Conservation (phyloP, 2,329 filamentous ascomycete genomes). For the Xylaria digitata region DNA sequence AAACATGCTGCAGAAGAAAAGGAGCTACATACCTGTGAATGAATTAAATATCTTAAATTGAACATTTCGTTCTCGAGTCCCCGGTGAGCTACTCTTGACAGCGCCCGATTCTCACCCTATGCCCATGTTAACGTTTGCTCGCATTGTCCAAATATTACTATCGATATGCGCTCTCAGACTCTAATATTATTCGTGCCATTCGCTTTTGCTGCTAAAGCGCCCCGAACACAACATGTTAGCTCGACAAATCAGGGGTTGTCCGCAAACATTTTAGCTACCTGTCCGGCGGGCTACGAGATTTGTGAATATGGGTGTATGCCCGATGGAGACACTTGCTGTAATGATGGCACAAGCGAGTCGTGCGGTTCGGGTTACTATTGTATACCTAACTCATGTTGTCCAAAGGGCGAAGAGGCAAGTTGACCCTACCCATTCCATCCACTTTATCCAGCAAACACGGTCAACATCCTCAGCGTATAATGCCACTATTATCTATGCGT, state of each 20-base stretch:
- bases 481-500: not conserved
- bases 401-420: conserved; percentile 37
- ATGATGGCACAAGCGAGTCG: conserved; percentile 44
- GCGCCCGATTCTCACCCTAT: not conserved
- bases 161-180: conserved; percentile 38
- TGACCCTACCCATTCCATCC: not conserved
- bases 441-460: not conserved
- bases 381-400: conserved; percentile 42
- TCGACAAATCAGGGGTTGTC: conserved; percentile 36
- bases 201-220: conserved; percentile 32
- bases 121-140: not conserved
- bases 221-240: conserved; percentile 27
- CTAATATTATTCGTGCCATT: conserved; percentile 39
- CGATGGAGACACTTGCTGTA: conserved; percentile 38
- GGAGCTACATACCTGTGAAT: not conserved
- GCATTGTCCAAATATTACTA: not conserved
- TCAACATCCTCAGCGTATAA: not conserved
- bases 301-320: conserved; percentile 45
- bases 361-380: conserved; percentile 42
- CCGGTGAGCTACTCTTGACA: not conserved
- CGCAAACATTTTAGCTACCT: conserved; percentile 37
- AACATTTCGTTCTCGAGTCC: not conserved
- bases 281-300: conserved; percentile 30
- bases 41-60: not conserved
- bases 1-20: conserved; percentile 9